A percentile compares a stretch with the other conserved stretches of the same genome.
Conservation (phyloP, 352 stramenopile genomes). For the Phytopythium sindhum region DNA sequence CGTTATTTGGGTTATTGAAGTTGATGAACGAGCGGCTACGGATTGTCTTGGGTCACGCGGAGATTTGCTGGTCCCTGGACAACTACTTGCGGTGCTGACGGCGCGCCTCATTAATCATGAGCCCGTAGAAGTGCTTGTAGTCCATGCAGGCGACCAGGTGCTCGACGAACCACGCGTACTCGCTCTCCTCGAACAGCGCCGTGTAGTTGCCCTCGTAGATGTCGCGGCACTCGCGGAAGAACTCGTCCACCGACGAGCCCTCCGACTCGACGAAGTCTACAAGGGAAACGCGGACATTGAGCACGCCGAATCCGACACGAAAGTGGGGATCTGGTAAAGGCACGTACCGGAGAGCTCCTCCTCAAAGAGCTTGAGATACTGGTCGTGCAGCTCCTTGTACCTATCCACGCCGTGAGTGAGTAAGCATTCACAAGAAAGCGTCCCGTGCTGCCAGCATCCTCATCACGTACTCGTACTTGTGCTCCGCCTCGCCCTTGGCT, state of each 20-base stretch:
- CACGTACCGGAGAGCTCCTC: constrained; percentile 50
- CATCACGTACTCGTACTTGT: constrained; percentile 64
- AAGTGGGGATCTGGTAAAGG: neutral
- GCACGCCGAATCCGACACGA: too few relatives aligned
- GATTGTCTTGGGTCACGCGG: neutral
- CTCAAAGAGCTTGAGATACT: constrained; percentile 74
- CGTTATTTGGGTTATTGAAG: constrained; percentile 1
- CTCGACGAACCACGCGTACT: constrained; percentile 76
- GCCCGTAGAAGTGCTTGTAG: constrained; percentile 77
- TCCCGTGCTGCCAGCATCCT: too few relatives aligned
- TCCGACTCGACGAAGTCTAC: constrained; percentile 74
- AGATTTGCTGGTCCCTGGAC: too few relatives aligned
- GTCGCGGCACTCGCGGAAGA: constrained; percentile 64
- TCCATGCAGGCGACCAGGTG: constrained; percentile 77
- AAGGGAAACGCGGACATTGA: neutral
- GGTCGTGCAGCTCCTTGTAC: constrained; percentile 75
- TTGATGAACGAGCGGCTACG: neutral
- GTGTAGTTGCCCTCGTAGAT: constrained; percentile 59
- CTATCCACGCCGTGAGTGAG: constrained; percentile 12
- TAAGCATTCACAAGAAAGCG: too few relatives aligned
- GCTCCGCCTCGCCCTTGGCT: constrained; percentile 64
- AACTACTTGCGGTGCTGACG: constrained; percentile 57
- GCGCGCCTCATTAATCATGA: constrained; percentile 78
- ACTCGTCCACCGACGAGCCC: constrained; percentile 57
- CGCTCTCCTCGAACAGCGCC: constrained; percentile 65